Base-by-base conservation (phyloP, 148 eudicot species). In the Nyssa sinensis region DNA sequence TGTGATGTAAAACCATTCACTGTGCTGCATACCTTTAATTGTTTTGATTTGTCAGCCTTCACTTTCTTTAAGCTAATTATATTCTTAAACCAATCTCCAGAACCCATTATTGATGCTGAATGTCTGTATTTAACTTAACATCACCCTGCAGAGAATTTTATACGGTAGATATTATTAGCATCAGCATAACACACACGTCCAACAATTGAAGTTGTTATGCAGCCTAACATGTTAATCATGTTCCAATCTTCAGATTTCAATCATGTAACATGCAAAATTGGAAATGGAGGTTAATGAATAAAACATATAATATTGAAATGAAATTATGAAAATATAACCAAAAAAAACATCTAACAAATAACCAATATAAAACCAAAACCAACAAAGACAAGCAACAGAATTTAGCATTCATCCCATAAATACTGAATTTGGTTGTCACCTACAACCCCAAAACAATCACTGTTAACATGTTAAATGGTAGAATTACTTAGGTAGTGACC, bases 61-160 rank as follows among this genome's bases (percentile, higher is more conserved):
- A 71, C 82, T 85, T 91, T 95, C 92, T 86, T 95, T 74, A 78
- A 73, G 65, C 83, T 75, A 61, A 89, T 85, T 75, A 92, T 80
- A 57, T 81, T 82, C 88, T 88, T 95, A 31, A 95, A 83, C 96
- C 98, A 95, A 82, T 86, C 84, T 70, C 96, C 92, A 64, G 97
- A 88, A 33, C 96, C 93, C 97, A 92, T 94, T 80, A 58, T 51
- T 67, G 55, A 53, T 66, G 69, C 71, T 77, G 74, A 77, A 47
- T 69, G 34, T 14, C 70, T 58, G 63, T 64, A 31, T 35, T 74
- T 53, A 70, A 72, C 62, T 41, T 39, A 78, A 59, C 49, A 74
- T 32, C 75, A 31, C 28, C 66, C 80, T 81, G 63, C 61, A 72
- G n/a, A 30, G 13, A 25, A 31, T 25, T 39, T n/a, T 4, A 21